These are phyloP conservation scores for Maudiozyma pseudohumilis DNA, from an alignment of 805 yeast genomes.

Conservation along the genomic window DNA sequence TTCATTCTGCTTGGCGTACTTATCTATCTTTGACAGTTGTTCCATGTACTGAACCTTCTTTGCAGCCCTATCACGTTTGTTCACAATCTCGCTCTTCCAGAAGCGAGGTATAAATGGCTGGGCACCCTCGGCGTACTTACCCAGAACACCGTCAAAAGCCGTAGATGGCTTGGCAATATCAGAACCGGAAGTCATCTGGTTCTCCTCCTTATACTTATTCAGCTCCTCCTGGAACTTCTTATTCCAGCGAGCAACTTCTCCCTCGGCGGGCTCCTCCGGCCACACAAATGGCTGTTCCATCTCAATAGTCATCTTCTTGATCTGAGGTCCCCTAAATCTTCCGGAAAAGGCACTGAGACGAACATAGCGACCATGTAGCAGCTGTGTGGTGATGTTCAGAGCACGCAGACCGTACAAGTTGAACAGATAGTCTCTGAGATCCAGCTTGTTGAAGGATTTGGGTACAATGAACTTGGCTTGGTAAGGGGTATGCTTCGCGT, in stretches of 20 bases:
- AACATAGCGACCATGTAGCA: constrained; percentile 60
- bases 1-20: not conserved
- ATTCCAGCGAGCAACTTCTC: constrained; percentile 35
- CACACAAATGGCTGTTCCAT: constrained; percentile 93
- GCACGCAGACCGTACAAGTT: constrained; percentile 86
- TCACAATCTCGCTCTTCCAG: constrained; percentile 35
- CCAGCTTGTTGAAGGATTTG: constrained; percentile 83
- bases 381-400: constrained; percentile 75
- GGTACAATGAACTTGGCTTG: constrained; percentile 97
- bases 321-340: constrained; percentile 69
- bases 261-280: constrained; percentile 54
- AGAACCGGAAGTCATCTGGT: constrained; percentile 41
- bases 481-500: constrained; percentile 94
- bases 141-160: constrained; percentile 62
- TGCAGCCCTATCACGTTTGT: constrained; percentile 30
- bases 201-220: constrained; percentile 41
- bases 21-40: constrained; percentile 7
- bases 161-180: constrained; percentile 57
- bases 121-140: constrained; percentile 50
- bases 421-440: constrained; percentile 86
- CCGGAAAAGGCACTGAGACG: constrained; percentile 52
- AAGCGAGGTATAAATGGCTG: constrained; percentile 53
- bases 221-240: constrained; percentile 35
- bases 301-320: constrained; percentile 93
- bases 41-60: constrained; percentile 10